Conservation (phyloP, 768 basidiomycete genomes). For the Boletus bicolor region DNA sequence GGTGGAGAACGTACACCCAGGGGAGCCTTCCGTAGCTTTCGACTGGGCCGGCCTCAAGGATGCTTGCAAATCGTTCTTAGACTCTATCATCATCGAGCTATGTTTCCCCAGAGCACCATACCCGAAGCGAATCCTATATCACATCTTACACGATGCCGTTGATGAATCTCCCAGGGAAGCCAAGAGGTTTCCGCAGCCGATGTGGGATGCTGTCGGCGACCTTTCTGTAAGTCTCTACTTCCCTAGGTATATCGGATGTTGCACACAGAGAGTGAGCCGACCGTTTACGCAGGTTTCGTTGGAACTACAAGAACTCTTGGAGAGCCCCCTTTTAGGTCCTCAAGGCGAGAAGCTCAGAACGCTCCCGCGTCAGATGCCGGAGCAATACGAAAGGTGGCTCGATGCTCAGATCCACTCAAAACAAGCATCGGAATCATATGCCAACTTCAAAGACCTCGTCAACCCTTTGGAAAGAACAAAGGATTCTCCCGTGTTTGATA, state of each 20-base stretch:
- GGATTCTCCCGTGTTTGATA: constrained; percentile 47
- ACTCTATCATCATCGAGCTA: constrained; percentile 80
- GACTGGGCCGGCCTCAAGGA: constrained; percentile 60
- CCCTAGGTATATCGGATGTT: constrained; percentile 37
- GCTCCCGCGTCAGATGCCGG: constrained; percentile 50
- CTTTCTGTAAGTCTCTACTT: constrained; percentile 57
- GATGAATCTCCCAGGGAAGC: constrained; percentile 72
- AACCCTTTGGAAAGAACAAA: constrained; percentile 58
- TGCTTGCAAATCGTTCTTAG: constrained; percentile 73
- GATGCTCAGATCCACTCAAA: constrained; percentile 65
- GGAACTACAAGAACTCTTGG: constrained; percentile 63
- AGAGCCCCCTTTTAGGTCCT: constrained; percentile 55
- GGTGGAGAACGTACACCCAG: constrained; percentile 35
- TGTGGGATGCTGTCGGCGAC: constrained; percentile 83
- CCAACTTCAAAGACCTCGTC: constrained; percentile 53
- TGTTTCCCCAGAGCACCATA: constrained; percentile 71
- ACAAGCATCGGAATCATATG: constrained; percentile 48
- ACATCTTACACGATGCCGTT: constrained; percentile 66
- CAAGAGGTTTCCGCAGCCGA: constrained; percentile 70
- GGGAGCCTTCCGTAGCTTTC: constrained; percentile 57
- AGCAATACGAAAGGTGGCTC: constrained; percentile 61
- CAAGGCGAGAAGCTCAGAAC: constrained; percentile 54
- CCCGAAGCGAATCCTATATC: constrained; percentile 62
- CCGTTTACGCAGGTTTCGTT: constrained; percentile 49
- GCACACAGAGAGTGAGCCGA: neutral